Evolutionary conservation across 2,329 filamentous ascomycete species (phyloP), one percentile per base, ranked within the genome.

Genomic region (Anthostomella pinea): DNA sequence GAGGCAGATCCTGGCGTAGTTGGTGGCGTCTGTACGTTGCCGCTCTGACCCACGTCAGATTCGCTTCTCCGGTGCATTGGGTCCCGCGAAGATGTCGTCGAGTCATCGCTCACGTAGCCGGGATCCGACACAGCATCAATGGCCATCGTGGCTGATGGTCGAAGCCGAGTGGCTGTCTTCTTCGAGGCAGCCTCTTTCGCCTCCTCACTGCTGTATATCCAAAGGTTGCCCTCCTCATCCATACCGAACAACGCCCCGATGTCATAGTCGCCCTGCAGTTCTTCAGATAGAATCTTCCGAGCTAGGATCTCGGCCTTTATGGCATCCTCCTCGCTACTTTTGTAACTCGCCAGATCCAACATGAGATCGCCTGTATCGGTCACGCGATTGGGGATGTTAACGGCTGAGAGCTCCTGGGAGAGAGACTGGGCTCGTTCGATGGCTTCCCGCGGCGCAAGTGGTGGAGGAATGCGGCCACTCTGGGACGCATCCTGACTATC

Each of bases 121-220:
- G 90, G 91, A 54, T 98, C 93, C 0, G 90, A 96, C 6, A 83
- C 75, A 20, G 88, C 87, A 63, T 97, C 90, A n/a, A 81, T 77
- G 13, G 78, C 77, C 14, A 79, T 67, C 23, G 80, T 69, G 10
- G 65, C 62, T 11, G 66, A 60, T 8, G 66, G 62, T 13, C 68
- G 65, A 30, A 76, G 57, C 8, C 71, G 67, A 6, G 70, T 66
- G 38, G 77, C 73, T 43, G 74, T 75, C 51, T 68, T 75, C 59
- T 84, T 82, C 68, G 83, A 83, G 20, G 91, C 91, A 6, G 86
- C 85, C 53, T 93, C 85, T 58, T 96, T 97, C 16, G 93, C 89
- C 57, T 95, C 90, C 62, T 97, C 90, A 53, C 90, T 97, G 65
- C 89, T 93, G 67, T 98, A 98, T 49, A 98, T 97, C 91, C 93